Percentiles rank a stretch among this genome's conserved stretches.
Evolutionary conservation across 371 early-diverging fungal genomes (phyloP).

Genomic region (Thermomucor indicae-seudaticae): DNA sequence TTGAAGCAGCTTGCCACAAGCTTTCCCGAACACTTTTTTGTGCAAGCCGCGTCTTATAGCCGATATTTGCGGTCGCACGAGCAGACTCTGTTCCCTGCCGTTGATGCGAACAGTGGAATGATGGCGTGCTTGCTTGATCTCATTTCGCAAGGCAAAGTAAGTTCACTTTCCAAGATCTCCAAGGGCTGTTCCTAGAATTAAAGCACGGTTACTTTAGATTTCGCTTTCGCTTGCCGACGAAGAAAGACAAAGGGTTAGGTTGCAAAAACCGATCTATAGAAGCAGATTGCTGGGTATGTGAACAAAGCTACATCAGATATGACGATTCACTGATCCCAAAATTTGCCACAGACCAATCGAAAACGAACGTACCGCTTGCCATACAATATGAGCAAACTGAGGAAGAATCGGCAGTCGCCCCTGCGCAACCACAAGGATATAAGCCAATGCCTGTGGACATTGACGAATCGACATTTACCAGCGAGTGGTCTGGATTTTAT

Average conservation of each 20-base stretch:
- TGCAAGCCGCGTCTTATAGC: conserved; percentile 26
- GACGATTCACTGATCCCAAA: background rate
- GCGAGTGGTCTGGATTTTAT: conserved; percentile 1
- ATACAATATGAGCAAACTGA: background rate
- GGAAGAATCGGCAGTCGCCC: background rate
- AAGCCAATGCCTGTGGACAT: background rate
- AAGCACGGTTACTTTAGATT: background rate
- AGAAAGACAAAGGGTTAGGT: background rate
- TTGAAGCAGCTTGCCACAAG: conserved; percentile 9
- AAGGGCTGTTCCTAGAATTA: background rate
- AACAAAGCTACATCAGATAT: too few relatives aligned
- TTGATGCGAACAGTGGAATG: conserved; percentile 23
- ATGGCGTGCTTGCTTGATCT: conserved; percentile 27
- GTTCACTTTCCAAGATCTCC: background rate
- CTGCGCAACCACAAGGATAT: too few relatives aligned
- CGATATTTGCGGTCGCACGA: conserved; percentile 8
- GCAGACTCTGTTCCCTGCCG: background rate
- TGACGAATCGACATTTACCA: background rate
- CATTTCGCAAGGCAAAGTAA: conserved; percentile 22
- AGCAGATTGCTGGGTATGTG: background rate
- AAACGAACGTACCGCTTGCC: background rate
- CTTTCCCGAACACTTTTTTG: conserved; percentile 14
- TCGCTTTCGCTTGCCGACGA: too few relatives aligned
- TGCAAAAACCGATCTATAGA: background rate
- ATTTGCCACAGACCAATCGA: background rate